phyloP scores from a whole-genome alignment of 129 eudicot genomes.

The Erigeron canadensis region DNA sequence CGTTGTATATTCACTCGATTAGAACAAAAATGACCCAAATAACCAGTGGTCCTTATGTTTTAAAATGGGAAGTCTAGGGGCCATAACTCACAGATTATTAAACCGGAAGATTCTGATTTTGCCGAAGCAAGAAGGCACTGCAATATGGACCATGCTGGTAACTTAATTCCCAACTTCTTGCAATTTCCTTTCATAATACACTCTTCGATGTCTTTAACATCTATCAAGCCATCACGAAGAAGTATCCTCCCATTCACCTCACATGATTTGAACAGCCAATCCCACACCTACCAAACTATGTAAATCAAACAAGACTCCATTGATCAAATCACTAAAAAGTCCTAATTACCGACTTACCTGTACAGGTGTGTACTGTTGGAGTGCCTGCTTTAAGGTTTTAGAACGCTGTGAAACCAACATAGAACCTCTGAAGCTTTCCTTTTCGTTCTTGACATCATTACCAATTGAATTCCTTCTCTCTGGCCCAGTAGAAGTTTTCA shows the following conservation, averaged over 20 bases:
- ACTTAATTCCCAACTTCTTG: constrained; percentile 63
- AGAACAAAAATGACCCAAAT: background rate
- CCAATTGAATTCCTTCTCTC: constrained; percentile 52
- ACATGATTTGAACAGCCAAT: constrained; percentile 89
- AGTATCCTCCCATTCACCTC: constrained; percentile 80
- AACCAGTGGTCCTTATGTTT: no score
- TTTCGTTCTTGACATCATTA: constrained; percentile 34
- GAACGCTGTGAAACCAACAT: constrained; percentile 76
- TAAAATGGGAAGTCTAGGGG: background rate
- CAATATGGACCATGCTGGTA: constrained; percentile 83
- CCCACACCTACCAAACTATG: constrained; percentile 59
- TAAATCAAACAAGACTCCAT: background rate
- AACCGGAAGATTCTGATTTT: constrained; percentile 72
- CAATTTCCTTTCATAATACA: constrained; percentile 71
- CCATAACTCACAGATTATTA: constrained; percentile 58
- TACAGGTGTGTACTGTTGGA: constrained; percentile 71
- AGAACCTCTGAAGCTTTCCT: constrained; percentile 48
- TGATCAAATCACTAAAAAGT: background rate
- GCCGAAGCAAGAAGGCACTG: constrained; percentile 85
- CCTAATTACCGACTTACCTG: constrained; percentile 36
- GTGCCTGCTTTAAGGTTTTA: constrained; percentile 59
- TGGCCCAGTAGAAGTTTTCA: constrained; percentile 34
- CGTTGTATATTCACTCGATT: background rate
- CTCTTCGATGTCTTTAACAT: constrained; percentile 70
- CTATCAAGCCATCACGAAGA: constrained; percentile 69